Percentiles rank a stretch among this genome's conserved stretches.
Conservation (phyloP, 1,284 basidiomycete genomes). For the Ustilago nuda region DNA sequence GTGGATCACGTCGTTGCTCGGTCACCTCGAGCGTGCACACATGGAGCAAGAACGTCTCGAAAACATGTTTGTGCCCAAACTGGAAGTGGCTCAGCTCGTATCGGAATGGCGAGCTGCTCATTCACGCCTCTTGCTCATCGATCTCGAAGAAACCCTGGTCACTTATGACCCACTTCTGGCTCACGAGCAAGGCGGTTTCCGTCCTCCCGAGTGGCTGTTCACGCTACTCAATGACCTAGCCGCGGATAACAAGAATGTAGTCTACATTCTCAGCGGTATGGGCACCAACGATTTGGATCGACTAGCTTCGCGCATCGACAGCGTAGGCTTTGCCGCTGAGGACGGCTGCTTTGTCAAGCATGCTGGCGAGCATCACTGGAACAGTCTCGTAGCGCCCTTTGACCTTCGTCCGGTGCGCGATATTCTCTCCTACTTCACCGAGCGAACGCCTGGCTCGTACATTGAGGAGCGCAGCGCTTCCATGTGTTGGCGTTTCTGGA, state of each 20-base stretch:
- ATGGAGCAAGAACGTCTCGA: slow-evolving; percentile 61
- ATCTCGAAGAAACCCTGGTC: slow-evolving; percentile 84
- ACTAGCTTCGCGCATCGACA: slow-evolving; percentile 75
- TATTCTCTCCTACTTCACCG: slow-evolving; percentile 80
- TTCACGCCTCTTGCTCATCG: slow-evolving; percentile 79
- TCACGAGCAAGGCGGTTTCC: slow-evolving; percentile 70
- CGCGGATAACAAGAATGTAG: slow-evolving; percentile 78
- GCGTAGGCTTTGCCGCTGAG: slow-evolving; percentile 84
- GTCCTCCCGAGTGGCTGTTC: slow-evolving; percentile 75
- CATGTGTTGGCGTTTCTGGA: slow-evolving; percentile 85
- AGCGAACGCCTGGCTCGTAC: slow-evolving; percentile 85
- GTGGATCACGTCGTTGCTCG: slow-evolving; percentile 82
- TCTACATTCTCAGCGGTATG: slow-evolving; percentile 84
- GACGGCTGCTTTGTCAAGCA: slow-evolving; percentile 87
- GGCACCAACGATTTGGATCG: slow-evolving; percentile 75
- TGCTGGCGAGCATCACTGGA: slow-evolving; percentile 73
- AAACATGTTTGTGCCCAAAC: slow-evolving; percentile 63
- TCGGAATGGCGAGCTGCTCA: slow-evolving; percentile 71
- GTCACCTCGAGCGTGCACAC: slow-evolving; percentile 65
- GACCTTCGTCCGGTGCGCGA: slow-evolving; percentile 81
- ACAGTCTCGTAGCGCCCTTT: slow-evolving; percentile 81
- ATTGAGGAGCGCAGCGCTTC: slow-evolving; percentile 86
- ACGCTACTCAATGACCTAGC: slow-evolving; percentile 76
- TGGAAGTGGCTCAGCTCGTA: slow-evolving; percentile 67
- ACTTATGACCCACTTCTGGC: slow-evolving; percentile 58